Evolutionary conservation across 768 basidiomycete genomes (phyloP), one percentile per base, ranked within the genome.

Genomic region (Leccinum broughii): DNA sequence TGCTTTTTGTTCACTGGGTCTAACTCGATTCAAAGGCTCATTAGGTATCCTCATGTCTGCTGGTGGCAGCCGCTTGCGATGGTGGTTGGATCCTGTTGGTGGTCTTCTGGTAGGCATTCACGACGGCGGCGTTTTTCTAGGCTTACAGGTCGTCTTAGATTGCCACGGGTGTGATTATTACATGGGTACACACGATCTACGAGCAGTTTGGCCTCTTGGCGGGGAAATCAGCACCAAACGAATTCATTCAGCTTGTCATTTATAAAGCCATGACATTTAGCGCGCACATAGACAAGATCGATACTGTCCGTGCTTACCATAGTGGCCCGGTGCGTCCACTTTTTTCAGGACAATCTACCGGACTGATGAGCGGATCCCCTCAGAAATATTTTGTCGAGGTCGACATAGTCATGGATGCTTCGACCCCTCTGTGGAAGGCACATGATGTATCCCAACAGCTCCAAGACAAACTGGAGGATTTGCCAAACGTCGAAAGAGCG

Each of bases 361-460:
- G 14, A 32, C 30, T 24, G n/a, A 28, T 64, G 14, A 67, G 58
- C 58, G 39, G 15, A 34, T 41, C 20, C 48, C 30, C 7, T 55
- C 66, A 90, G 88, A 84, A 93, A 60, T 96, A 94, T 70, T 92
- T 95, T 70, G 95, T 98, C 50, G 97, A 98, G 75, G 82, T 98
- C 14, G 97, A 99, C 72, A 84, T 98, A 51, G 95, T 98, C 48
- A 92, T 98, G 89, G 83, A 88, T 61, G 89, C 88, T 10, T 85
- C 85, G 59, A 97, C 94, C 26, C 92, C 94, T 0, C 77, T 98
- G 1, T 92, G 89, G 87, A 88, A 87, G 72, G 92, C 93, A 20
- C 92, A 94, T 70, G 92, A 94, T 71, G 69, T 92, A 60, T 89
- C 89, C 66, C 92, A 94, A 73, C 81, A 88, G 62, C 75, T 94